Conservation (phyloP, 2,329 filamentous ascomycete genomes). For the Alternaria viburni region DNA sequence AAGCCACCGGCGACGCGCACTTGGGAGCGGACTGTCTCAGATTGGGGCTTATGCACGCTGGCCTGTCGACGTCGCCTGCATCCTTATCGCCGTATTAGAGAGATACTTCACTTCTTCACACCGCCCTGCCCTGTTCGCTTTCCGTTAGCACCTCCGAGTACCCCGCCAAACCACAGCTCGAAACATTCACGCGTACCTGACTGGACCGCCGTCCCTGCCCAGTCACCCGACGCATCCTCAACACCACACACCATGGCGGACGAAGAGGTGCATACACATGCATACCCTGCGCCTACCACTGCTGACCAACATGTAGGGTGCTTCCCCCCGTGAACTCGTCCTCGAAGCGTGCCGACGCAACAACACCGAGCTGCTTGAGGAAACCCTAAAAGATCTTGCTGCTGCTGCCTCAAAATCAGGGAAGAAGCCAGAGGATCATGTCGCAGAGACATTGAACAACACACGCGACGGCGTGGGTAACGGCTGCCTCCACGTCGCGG, state of each 20-base stretch:
- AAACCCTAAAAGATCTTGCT: constrained; percentile 68
- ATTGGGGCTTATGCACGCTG: constrained; percentile 17
- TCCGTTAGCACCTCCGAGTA: constrained; percentile 18
- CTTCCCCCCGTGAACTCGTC: constrained; percentile 81
- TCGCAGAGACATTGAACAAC: constrained; percentile 81
- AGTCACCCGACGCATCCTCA: constrained; percentile 1
- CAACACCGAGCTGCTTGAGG: constrained; percentile 82
- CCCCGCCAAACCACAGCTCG: constrained; percentile 13
- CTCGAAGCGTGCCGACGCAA: constrained; percentile 93
- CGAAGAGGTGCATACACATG: constrained; percentile 32
- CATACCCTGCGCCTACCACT: not conserved
- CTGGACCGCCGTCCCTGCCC: not conserved
- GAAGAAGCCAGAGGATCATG: constrained; percentile 61
- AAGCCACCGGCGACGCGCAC: constrained; percentile 20
- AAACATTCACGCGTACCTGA: constrained; percentile 13
- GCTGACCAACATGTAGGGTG: constrained; percentile 66
- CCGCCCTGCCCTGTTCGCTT: constrained; percentile 8
- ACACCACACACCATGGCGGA: constrained; percentile 41
- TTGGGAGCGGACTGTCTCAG: constrained; percentile 24
- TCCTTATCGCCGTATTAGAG: not conserved
- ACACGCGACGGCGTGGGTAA: constrained; percentile 87
- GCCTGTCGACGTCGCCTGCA: not conserved
- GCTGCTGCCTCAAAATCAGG: constrained; percentile 56
- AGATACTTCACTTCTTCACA: constrained; percentile 4
- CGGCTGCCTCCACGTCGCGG: constrained; percentile 88